These are phyloP conservation scores for Blumeria graminis DNA, from an alignment of 2,329 filamentous ascomycete genomes.

Conservation along the genomic window DNA sequence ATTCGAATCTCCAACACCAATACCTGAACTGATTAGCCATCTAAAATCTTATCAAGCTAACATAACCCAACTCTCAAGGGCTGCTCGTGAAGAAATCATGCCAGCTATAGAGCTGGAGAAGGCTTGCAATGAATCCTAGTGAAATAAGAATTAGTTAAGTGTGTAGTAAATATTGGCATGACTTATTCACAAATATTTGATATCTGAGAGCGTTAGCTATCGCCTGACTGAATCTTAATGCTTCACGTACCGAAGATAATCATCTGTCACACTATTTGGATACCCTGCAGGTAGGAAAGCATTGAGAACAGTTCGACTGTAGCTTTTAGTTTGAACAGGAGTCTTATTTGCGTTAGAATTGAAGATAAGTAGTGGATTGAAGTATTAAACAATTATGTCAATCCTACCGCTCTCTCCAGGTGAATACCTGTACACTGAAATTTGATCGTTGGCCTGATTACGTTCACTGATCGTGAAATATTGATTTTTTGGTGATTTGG, in stretches of 20 bases:
- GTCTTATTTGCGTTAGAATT: slow-evolving; percentile 4
- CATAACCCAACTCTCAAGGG: slow-evolving; percentile 30
- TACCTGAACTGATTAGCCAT: slow-evolving; percentile 19
- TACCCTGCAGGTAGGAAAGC: slow-evolving; percentile 46
- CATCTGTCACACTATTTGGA: slow-evolving; percentile 43
- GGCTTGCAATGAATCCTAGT: slow-evolving; percentile 35
- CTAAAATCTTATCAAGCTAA: no score
- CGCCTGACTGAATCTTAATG: neutral
- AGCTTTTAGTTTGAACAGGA: slow-evolving; percentile 9
- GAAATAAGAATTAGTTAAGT: slow-evolving; percentile 16
- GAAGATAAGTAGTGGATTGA: no score
- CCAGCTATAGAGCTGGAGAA: slow-evolving; percentile 41
- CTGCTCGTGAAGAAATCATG: slow-evolving; percentile 39
- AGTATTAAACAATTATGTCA: no score
- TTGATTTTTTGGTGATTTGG: no score
- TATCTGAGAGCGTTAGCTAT: slow-evolving; percentile 21
- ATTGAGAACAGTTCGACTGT: slow-evolving; percentile 21
- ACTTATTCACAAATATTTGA: slow-evolving; percentile 36
- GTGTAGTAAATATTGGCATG: no score
- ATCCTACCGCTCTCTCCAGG: no score
- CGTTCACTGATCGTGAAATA: no score
- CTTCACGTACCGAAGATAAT: slow-evolving; percentile 35
- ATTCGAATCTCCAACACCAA: slow-evolving; percentile 40
- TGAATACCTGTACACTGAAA: no score
- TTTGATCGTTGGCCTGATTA: no score